phyloP scores from a whole-genome alignment of 768 basidiomycete genomes.

The Pulveroboletus sp. region DNA sequence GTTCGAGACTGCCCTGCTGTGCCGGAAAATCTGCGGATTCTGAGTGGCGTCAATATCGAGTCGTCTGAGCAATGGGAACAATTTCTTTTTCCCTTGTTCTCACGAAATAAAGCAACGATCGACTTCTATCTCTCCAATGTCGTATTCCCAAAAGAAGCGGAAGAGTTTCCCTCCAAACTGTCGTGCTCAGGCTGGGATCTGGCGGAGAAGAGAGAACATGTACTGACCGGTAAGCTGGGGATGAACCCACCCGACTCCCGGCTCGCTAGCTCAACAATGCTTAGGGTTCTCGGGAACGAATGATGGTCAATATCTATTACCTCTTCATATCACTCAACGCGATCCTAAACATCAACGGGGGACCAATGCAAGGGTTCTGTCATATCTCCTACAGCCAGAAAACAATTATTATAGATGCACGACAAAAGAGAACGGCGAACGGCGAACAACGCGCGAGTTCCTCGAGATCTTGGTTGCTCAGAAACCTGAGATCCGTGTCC shows the following conservation, averaged over 20 bases:
- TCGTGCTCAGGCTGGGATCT: conserved; percentile 36
- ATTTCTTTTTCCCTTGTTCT: conserved; percentile 25
- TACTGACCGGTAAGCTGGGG: conserved; percentile 14
- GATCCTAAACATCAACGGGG: conserved; percentile 28
- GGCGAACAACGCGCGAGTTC: conserved; percentile 14
- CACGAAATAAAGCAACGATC: conserved; percentile 26
- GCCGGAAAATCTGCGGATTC: conserved; percentile 15
- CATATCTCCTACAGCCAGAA: conserved; percentile 28
- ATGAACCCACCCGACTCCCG: neutral
- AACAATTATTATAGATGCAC: conserved; percentile 16
- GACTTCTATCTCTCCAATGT: conserved; percentile 35
- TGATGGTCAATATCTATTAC: conserved; percentile 36
- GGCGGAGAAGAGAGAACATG: conserved; percentile 20
- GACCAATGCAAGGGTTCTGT: conserved; percentile 43
- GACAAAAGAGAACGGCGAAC: conserved; percentile 6
- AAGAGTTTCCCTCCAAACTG: conserved; percentile 33
- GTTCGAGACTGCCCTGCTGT: conserved; percentile 15
- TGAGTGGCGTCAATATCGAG: conserved; percentile 25
- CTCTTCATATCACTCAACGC: conserved; percentile 29
- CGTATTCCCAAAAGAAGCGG: conserved; percentile 37
- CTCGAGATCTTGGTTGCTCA: conserved; percentile 33
- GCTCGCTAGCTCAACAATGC: neutral
- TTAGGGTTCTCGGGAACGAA: conserved; percentile 39
- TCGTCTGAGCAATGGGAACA: conserved; percentile 24
- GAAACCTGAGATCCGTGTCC: conserved; percentile 38